These are phyloP conservation scores for Boletellus ananas DNA, from an alignment of 768 basidiomycete species.

Conservation along the genomic window DNA sequence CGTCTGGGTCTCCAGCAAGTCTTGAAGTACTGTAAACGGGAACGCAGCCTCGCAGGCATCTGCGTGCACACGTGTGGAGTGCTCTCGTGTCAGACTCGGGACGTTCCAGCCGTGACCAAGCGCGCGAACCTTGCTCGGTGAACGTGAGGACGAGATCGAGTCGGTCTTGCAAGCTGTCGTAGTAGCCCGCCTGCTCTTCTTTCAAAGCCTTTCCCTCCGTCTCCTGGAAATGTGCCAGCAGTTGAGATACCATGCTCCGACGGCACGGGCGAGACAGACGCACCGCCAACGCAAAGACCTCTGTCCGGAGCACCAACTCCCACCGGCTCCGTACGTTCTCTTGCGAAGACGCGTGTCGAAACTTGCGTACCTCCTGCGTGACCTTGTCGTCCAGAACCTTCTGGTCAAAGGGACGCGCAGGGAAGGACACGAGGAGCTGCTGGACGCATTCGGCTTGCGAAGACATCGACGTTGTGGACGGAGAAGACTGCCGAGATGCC, in stretches of 20 bases:
- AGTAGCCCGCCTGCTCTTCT: conserved; percentile 51
- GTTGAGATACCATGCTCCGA: too few species aligned
- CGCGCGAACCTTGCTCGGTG: conserved; percentile 64
- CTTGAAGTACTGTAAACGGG: conserved; percentile 71
- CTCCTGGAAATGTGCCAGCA: conserved; percentile 39
- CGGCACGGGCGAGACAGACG: conserved; percentile 24
- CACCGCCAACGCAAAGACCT: conserved; percentile 71
- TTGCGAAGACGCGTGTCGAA: conserved; percentile 39
- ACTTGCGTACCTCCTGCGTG: conserved; percentile 39
- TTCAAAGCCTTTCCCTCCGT: conserved; percentile 67
- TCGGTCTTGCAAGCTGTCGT: conserved; percentile 52
- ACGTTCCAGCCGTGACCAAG: neutral
- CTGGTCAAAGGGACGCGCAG: conserved; percentile 48
- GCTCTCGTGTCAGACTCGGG: neutral
- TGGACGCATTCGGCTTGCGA: conserved; percentile 50
- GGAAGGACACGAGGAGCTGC: conserved; percentile 49
- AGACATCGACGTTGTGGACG: conserved; percentile 36
- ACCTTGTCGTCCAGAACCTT: conserved; percentile 49
- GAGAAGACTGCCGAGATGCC: conserved; percentile 26
- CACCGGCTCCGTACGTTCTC: conserved; percentile 70
- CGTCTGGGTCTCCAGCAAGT: conserved; percentile 82
- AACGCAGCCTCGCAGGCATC: conserved; percentile 78
- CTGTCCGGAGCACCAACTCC: conserved; percentile 70
- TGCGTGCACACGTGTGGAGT: conserved; percentile 20
- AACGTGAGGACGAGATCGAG: conserved; percentile 75